Base-by-base conservation (phyloP, 1,139 yeast species). In the Blastobotrys malaysiensis region DNA sequence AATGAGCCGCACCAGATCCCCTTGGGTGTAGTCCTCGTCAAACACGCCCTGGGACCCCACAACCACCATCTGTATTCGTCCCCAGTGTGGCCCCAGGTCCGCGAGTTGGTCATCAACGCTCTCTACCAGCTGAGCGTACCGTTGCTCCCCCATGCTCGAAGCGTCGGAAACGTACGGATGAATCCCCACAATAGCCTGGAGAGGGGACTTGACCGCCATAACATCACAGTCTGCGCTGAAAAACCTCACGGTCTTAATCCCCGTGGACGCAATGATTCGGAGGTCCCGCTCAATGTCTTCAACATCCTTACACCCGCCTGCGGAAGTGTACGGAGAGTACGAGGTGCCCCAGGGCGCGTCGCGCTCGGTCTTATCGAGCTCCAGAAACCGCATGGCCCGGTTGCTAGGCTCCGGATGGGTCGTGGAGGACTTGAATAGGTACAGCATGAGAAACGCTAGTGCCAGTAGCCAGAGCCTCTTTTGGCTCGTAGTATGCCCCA, bases 261-360 rank as follows among this genome's bases (percentile, higher is more conserved):
- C 66, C n/a, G 56, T 52, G 57, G 72, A 80, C 48, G 80, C 59
- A 64, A 88, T 76, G 59, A 70, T 58, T 49, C 78, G 74, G 53
- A 88, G 66, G 64, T 88, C 96, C 46, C 81, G 65, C 60, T 80
- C 74, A 62, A 88, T 84, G 64, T 78, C 77, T 43, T 71, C 62
- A 50, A 79, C 69, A 43, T 87, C 71, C 78, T 88, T 88, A 79
- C 96, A 88, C 39, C 77, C 76, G 72, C 95, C 95, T 60, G 76
- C 72, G 57, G 77, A 69, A 58, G 83, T 76, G 81, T 87, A 86
- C 62, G 96, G 96, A 55, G 95, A 79, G 80, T 88, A 88, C 63
- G 93, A 82, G 65, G 88, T 76, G 79, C 95, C 95, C 67, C 75
- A 75, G 56, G 81, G 75, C 54, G 73, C 69, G 11, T 31, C 39